Evolutionary conservation across 2,329 filamentous ascomycete species (phyloP).

Genomic region (Escovopsis weberi): DNA sequence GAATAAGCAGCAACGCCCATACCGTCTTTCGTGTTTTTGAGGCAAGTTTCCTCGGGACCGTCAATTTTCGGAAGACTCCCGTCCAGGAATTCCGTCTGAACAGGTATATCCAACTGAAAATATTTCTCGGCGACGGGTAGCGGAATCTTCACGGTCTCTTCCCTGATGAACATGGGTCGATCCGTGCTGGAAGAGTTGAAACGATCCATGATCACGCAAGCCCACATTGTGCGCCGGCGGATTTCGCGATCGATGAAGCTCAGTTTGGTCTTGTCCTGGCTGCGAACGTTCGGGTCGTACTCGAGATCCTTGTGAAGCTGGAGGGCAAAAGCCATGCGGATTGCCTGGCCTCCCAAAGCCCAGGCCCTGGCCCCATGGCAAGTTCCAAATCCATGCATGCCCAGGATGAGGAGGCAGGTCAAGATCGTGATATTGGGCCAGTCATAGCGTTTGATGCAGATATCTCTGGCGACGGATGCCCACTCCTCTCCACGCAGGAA

Average conservation of each 20-base stretch:
- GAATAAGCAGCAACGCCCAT: slow-evolving; percentile 93
- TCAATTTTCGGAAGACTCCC: slow-evolving; percentile 53
- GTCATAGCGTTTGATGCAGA: slow-evolving; percentile 77
- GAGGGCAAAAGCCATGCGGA: slow-evolving; percentile 91
- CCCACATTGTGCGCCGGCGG: slow-evolving; percentile 89
- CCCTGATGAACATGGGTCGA: slow-evolving; percentile 77
- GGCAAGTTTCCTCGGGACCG: slow-evolving; percentile 46
- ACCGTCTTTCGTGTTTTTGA: slow-evolving; percentile 57
- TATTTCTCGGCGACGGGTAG: slow-evolving; percentile 80
- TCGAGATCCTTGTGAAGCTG: slow-evolving; percentile 88
- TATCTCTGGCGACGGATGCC: slow-evolving; percentile 76
- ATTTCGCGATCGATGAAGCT: slow-evolving; percentile 93
- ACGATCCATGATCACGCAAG: slow-evolving; percentile 91
- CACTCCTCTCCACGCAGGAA: slow-evolving; percentile 86
- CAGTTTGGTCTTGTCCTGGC: slow-evolving; percentile 43
- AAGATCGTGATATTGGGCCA: slow-evolving; percentile 93
- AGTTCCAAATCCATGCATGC: slow-evolving; percentile 90
- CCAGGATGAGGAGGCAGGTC: slow-evolving; percentile 76
- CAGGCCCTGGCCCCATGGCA: slow-evolving; percentile 93
- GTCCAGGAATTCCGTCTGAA: slow-evolving; percentile 68
- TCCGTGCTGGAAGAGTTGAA: slow-evolving; percentile 95
- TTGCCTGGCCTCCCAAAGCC: slow-evolving; percentile 88
- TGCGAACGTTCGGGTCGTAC: slow-evolving; percentile 57
- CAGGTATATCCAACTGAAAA: slow-evolving; percentile 83
- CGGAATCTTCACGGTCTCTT: slow-evolving; percentile 79